These are phyloP conservation scores for Ambispora gerdemannii DNA, from an alignment of 192 early-diverging fungal genomes.

Conservation along the genomic window DNA sequence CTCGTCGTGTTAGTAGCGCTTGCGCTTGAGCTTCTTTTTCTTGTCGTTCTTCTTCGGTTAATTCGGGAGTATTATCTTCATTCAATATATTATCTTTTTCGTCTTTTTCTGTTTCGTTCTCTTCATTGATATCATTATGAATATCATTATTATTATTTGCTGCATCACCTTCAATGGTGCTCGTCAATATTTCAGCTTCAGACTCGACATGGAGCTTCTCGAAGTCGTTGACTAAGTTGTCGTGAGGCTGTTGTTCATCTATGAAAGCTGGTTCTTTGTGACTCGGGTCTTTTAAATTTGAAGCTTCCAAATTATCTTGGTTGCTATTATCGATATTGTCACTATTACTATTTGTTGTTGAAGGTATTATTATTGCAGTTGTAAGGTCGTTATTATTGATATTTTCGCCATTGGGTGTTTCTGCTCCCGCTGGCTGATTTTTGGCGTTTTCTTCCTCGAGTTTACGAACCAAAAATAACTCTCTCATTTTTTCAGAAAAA, in stretches of 20 bases:
- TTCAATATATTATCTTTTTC: not conserved
- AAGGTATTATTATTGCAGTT: not conserved
- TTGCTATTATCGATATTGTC: not conserved
- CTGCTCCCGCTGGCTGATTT: not conserved
- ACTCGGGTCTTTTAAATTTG: no score
- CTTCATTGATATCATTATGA: not conserved
- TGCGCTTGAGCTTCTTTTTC: not conserved
- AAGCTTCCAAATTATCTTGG: no score
- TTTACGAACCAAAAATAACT: constrained; percentile 28
- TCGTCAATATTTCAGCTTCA: not conserved
- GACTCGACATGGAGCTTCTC: not conserved
- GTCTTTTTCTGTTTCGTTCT: not conserved
- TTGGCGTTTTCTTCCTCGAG: constrained; percentile 23
- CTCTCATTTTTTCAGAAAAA: no score
- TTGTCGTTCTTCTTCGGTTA: constrained; percentile 14
- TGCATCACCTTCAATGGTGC: not conserved
- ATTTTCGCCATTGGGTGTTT: not conserved
- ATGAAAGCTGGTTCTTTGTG: not conserved
- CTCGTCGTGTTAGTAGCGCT: constrained; percentile 2
- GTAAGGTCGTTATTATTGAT: not conserved
- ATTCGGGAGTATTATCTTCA: not conserved
- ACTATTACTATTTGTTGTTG: not conserved
- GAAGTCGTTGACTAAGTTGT: not conserved
- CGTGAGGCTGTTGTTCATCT: not conserved
- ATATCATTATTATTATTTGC: not conserved